Percentiles rank a stretch among this genome's conserved stretches.
phyloP scores from a whole-genome alignment of 345 rosid genomes.

The Luvunga scandens region DNA sequence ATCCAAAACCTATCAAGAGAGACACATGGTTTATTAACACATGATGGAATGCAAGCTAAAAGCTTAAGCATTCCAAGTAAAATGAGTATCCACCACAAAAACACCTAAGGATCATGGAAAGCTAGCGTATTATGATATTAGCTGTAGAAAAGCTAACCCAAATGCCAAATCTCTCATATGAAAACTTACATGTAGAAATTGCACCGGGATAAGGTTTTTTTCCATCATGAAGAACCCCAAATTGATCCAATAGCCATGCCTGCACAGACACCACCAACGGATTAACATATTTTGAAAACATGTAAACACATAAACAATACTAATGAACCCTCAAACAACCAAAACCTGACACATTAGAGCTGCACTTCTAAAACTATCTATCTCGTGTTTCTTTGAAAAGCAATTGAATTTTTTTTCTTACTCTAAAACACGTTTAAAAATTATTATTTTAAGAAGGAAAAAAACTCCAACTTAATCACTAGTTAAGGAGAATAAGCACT shows the following conservation, averaged over 20 bases:
- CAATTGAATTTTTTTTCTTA: no score
- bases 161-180: constrained; percentile 22
- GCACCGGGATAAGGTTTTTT: constrained; percentile 92
- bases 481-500: neutral
- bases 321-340: no score
- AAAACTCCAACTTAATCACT: neutral
- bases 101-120: neutral
- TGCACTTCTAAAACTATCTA: no score
- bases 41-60: neutral
- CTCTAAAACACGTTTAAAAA: no score
- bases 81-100: neutral
- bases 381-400: no score
- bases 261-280: constrained; percentile 21
- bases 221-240: constrained; percentile 96
- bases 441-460: no score
- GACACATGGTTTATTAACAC: neutral
- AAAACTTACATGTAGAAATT: constrained; percentile 69
- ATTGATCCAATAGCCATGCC: constrained; percentile 98
- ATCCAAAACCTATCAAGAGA: neutral
- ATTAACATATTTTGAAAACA: neutral
- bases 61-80: neutral
- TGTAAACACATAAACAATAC: neutral
- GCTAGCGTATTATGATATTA: neutral
- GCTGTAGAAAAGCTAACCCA: neutral
- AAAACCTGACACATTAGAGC: no score